Percentiles rank a stretch among this genome's conserved stretches.
phyloP scores from a whole-genome alignment of 352 stramenopile species.

The Phytopythium vexans region DNA sequence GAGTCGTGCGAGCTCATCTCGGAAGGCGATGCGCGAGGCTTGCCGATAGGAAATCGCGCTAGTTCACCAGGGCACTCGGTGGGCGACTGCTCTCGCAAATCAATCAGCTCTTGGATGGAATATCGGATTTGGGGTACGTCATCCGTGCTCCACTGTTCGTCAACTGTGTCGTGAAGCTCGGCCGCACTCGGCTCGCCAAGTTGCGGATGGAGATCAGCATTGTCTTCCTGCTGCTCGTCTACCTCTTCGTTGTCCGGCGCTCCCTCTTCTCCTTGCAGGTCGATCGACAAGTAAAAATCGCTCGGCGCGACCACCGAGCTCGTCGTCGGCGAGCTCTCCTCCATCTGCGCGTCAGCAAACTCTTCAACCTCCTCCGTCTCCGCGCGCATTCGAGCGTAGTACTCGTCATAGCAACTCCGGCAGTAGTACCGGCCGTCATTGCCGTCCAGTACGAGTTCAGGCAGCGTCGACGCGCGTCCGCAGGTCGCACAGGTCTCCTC shows the following conservation, averaged over 20 bases:
- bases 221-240: too few relatives aligned
- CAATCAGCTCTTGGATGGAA: conserved; percentile 2
- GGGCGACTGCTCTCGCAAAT: not conserved
- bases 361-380: not conserved
- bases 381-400: conserved; percentile 34
- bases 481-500: conserved; percentile 50
- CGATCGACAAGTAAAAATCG: too few relatives aligned
- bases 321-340: not conserved
- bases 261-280: too few relatives aligned
- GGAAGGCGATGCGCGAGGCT: not conserved
- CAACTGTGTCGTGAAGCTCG: not conserved
- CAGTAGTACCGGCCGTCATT: conserved; percentile 72
- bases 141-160: too few relatives aligned
- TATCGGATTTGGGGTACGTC: not conserved
- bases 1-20: not conserved
- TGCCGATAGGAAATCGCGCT: conserved; percentile 1
- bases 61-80: not conserved
- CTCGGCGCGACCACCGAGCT: not conserved
- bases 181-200: too few relatives aligned
- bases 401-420: conserved; percentile 58
- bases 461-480: conserved; percentile 3
- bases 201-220: not conserved
- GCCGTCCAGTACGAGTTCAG: conserved; percentile 47
- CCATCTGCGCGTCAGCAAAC: not conserved
- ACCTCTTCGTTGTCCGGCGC: too few relatives aligned